Percentiles rank a stretch among this genome's conserved stretches.
phyloP scores from a whole-genome alignment of 352 stramenopile species.

The Pythium biforme region DNA sequence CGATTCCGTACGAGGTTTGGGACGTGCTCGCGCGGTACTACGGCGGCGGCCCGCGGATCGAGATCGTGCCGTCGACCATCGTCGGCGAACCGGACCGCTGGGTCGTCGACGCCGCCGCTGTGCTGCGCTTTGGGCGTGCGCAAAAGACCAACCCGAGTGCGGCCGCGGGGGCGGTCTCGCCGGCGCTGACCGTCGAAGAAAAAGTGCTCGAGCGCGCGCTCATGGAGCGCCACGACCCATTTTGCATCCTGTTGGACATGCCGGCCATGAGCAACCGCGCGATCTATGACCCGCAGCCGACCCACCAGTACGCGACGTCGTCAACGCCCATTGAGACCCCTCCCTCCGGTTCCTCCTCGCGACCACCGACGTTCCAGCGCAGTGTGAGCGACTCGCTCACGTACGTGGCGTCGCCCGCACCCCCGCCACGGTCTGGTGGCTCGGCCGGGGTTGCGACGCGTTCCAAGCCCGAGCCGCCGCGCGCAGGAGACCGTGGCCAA shows the following conservation, averaged over 20 bases:
- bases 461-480: conserved; percentile 10
- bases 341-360: background rate
- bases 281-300: conserved; percentile 2
- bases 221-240: conserved; percentile 41
- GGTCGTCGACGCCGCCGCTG: conserved; percentile 20
- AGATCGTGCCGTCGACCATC: conserved; percentile 39
- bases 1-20: conserved; percentile 66
- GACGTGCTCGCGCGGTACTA: conserved; percentile 72
- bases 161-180: conserved; percentile 17
- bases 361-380: conserved; percentile 7
- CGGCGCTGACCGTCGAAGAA: conserved; percentile 22
- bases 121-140: conserved; percentile 20
- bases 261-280: conserved; percentile 1
- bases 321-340: too few species aligned
- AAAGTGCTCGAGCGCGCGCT: conserved; percentile 49
- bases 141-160: conserved; percentile 30
- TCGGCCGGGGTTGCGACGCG: background rate
- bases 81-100: conserved; percentile 21
- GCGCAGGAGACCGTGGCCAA: background rate
- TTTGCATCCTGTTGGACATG: conserved; percentile 18
- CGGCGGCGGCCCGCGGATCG: conserved; percentile 58
- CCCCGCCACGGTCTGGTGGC: background rate
- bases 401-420: background rate
- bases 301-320: background rate
- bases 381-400: conserved; percentile 23